Evolutionary conservation across 192 early-diverging fungal species (phyloP).

Genomic region (Coemansia sp.): DNA sequence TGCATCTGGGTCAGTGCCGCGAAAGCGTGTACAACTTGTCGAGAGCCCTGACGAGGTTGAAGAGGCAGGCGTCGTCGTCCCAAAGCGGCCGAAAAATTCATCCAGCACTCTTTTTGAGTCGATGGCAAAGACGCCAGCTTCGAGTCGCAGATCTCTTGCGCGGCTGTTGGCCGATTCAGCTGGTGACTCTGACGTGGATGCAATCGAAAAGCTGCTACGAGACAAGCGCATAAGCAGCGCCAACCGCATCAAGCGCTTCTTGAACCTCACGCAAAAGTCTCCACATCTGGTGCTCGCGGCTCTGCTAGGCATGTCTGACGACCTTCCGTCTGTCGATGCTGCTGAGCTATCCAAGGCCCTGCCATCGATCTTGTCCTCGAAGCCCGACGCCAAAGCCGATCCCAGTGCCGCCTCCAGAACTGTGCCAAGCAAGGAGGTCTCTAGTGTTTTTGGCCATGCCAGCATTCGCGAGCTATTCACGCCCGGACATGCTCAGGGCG

Average conservation of each 20-base stretch:
- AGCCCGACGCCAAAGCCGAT: neutral
- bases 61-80: neutral
- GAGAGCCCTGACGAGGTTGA: neutral
- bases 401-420: neutral
- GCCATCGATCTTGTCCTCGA: neutral
- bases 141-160: neutral
- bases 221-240: conserved; percentile 29
- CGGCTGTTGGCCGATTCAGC: neutral
- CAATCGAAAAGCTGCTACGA: conserved; percentile 25
- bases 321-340: conserved; percentile 9
- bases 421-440: neutral
- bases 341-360: conserved; percentile 11
- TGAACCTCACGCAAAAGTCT: conserved; percentile 19
- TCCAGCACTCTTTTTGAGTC: neutral
- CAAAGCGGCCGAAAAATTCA: conserved; percentile 11
- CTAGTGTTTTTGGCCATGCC: neutral
- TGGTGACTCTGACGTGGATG: conserved; percentile 12
- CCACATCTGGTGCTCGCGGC: conserved; percentile 11
- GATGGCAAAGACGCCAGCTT: neutral
- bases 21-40: neutral
- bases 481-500: neutral
- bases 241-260: conserved; percentile 27
- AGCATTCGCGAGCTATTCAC: neutral
- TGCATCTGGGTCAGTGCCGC: neutral
- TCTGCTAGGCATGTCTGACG: conserved; percentile 20